A percentile compares a stretch with the other conserved stretches of the same genome.
Conservation (phyloP, 2,329 filamentous ascomycete species). For the Cercospora citrullina region DNA sequence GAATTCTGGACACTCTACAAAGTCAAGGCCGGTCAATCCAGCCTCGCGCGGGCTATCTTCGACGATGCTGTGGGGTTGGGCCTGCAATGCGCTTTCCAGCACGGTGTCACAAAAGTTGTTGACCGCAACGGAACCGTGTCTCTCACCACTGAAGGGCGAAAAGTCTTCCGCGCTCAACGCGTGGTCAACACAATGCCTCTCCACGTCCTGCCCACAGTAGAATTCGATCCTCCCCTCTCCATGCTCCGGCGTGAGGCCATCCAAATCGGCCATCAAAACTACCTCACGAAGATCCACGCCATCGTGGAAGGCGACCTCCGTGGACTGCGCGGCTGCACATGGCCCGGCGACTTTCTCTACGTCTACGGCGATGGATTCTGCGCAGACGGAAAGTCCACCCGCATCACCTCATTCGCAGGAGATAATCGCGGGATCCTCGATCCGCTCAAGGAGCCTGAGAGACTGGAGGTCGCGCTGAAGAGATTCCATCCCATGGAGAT, state of each 20-base stretch:
- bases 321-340: too few species aligned
- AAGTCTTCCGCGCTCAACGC: constrained; percentile 9
- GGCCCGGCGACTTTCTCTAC: constrained; percentile 8
- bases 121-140: too few species aligned
- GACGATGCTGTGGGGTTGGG: background rate
- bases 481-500: too few species aligned
- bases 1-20: background rate
- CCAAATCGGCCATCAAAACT: constrained; percentile 35
- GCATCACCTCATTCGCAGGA: too few species aligned
- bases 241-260: constrained; percentile 32
- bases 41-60: background rate
- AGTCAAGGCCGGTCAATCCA: background rate
- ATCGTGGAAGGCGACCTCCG: constrained; percentile 10
- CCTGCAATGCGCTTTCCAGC: too few species aligned
- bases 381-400: background rate
- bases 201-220: constrained; percentile 26
- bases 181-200: constrained; percentile 31
- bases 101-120: too few species aligned
- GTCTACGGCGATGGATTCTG: constrained; percentile 10
- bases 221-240: constrained; percentile 35
- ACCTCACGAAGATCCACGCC: constrained; percentile 35
- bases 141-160: background rate
- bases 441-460: too few species aligned
- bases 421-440: too few species aligned
- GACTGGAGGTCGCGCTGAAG: too few species aligned